phyloP scores from a whole-genome alignment of 2,329 filamentous ascomycete species.

The Ophiocordyceps camponoti-saundersi region DNA sequence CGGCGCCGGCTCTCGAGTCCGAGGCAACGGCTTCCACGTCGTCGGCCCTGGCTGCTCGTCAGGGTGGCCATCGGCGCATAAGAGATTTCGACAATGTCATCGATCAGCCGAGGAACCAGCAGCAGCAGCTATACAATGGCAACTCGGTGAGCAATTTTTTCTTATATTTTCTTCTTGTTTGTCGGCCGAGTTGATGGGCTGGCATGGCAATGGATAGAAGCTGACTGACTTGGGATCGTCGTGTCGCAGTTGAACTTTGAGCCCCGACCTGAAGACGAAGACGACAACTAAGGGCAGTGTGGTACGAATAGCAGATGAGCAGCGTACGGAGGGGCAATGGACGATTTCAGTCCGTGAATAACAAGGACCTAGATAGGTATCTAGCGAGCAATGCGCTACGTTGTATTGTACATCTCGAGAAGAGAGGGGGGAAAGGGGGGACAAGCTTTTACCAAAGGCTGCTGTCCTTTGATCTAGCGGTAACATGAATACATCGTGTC shows the following conservation, averaged over 20 bases:
- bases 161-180: no score
- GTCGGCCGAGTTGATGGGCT: neutral
- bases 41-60: slow-evolving; percentile 4
- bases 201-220: neutral
- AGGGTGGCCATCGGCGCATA: slow-evolving; percentile 7
- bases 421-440: neutral
- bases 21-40: slow-evolving; percentile 2
- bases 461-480: neutral
- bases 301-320: neutral
- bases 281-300: slow-evolving; percentile 18
- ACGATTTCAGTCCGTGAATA: neutral
- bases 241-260: slow-evolving; percentile 46
- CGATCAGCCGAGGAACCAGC: slow-evolving; percentile 35
- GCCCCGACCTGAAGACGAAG: slow-evolving; percentile 37
- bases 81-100: slow-evolving; percentile 26
- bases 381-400: slow-evolving; percentile 8
- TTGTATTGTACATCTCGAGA: slow-evolving; percentile 8
- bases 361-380: no score
- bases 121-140: slow-evolving; percentile 65
- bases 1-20: neutral
- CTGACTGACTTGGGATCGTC: neutral
- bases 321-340: neutral
- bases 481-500: neutral
- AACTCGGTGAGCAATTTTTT: slow-evolving; percentile 60
- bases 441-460: neutral